phyloP scores from a whole-genome alignment of 768 basidiomycete species.

The Brasilioporus rufonigricans region DNA sequence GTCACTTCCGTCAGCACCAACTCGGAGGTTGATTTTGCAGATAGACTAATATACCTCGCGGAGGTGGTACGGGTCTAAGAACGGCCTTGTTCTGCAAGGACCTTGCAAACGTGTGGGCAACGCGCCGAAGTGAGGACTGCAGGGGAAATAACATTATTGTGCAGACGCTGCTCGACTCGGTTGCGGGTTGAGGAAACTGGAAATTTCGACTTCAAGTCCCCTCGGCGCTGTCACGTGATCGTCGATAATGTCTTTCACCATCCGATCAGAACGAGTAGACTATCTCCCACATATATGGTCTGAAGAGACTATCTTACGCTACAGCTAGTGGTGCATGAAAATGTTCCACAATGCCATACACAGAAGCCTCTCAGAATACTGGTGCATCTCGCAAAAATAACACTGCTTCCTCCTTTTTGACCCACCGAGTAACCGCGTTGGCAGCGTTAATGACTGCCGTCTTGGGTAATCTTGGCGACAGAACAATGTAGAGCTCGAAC shows the following conservation, averaged over 20 bases:
- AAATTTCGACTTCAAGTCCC: constrained; percentile 8
- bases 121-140: constrained; percentile 17
- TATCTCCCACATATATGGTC: too few species aligned
- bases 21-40: not conserved
- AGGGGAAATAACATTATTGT: constrained; percentile 23
- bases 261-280: too few species aligned
- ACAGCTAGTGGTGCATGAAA: not conserved
- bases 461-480: constrained; percentile 85
- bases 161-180: not conserved
- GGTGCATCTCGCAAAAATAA: constrained; percentile 89
- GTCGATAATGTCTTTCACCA: not conserved
- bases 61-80: constrained; percentile 20
- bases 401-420: constrained; percentile 79
- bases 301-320: too few species aligned
- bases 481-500: constrained; percentile 85
- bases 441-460: constrained; percentile 85
- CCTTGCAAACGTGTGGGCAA: constrained; percentile 22
- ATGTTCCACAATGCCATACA: not conserved
- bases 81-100: constrained; percentile 32
- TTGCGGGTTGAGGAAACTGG: not conserved
- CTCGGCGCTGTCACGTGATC: constrained; percentile 20
- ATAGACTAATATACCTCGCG: constrained; percentile 19
- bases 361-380: constrained; percentile 54
- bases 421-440: constrained; percentile 87
- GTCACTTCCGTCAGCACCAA: constrained; percentile 8